Base-by-base conservation (phyloP, 352 stramenopile species). In the Globisporangium yorkense region DNA sequence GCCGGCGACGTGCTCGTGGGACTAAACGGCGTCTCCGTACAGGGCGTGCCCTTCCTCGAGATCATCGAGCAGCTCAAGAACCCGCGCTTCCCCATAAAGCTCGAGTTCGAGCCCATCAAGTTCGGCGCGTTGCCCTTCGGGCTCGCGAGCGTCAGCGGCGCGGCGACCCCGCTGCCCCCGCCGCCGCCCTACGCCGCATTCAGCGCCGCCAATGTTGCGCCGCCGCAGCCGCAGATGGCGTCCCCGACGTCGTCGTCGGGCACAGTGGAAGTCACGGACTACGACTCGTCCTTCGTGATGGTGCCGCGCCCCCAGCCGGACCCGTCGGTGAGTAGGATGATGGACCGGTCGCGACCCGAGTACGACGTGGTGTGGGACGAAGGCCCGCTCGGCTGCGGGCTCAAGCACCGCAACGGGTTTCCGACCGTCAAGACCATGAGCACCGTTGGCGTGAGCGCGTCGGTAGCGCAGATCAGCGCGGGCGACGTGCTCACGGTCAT, bases 321-420 rank as follows among this genome's bases (percentile, higher is more conserved):
- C 43, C 58, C 67, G 9, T 69, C 69, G 41, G 70, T 58, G 2
- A 76, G 61, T 44, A 51, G 56, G 3, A 75, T 59, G 10, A 59
- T 74, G 29, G 71, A 77, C 48, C 37, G 74, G 43, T 45, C 61
- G 0, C 72, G 46, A 3, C 53, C 62, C 18, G 80, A 90, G 62
- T 92, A 88, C 62, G 83, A 92, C 43, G 83, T 92, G 0, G 72
- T 88, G 45, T 92, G 83, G 83, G 74, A 71, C 54, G 71, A 85
- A 66, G 83, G 83, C 1, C 72, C 83, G 21, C 65, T 92, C 5
- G 83, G 83, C 4, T 92, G 83, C 47, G 80, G 83, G 16, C 57
- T 92, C 6, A 90, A 90, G 66, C 77, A 90, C 59, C 69, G 78
- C 20, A 83, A 83, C 62, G 78, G 78, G 4, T 55, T 88, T 15